Evolutionary conservation across 1,284 basidiomycete genomes (phyloP), one percentile per base, ranked within the genome.

Genomic region (Moesziomyces antarcticus): DNA sequence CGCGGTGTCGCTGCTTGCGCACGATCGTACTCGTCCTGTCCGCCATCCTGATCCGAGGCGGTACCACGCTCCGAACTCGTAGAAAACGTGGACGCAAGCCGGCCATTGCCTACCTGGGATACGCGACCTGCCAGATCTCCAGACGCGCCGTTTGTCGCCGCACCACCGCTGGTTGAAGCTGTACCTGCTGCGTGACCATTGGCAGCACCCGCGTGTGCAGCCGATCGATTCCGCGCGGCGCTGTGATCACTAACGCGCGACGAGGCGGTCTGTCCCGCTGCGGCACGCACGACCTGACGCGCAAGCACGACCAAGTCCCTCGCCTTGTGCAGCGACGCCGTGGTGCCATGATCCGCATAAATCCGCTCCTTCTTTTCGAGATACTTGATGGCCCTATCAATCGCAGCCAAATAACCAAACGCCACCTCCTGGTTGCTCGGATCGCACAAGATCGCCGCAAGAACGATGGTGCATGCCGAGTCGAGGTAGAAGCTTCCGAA

Each of bases 401-500:
- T 67, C 18, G 62, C 55, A 0, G 72, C 72, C 9, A 74, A 21
- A 33, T 74, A 70, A 7, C 54, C 67, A 25, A 74, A 74, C 2
- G 72, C 72, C 21, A 54, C n/a, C 24, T 70, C 56, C 43, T 74
- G 67, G 22, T 66, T 66, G 56, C 62, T 65, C 7, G 72, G 72
- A 35, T 74, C 72, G 53, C 66, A 70, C 45, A 74, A 25, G 22
- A 74, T 63, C 18, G 62, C 72, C 6, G 72, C 57, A 13, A 74
- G 40, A 35, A 74, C 60, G 25, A 70, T 70, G 22, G 72, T 66
- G 35, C 72, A 66, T 3, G 72, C 72, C 27, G 59, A 66, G 27
- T 74, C 67, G 14, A 74, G 67, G 40, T 74, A 74, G 48, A 74
- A 74, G 49, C 62, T 70, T 37, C 62, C 63, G 48, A 74, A 74